Conservation (phyloP, 2,329 filamentous ascomycete genomes). For the Claviceps sp. region DNA sequence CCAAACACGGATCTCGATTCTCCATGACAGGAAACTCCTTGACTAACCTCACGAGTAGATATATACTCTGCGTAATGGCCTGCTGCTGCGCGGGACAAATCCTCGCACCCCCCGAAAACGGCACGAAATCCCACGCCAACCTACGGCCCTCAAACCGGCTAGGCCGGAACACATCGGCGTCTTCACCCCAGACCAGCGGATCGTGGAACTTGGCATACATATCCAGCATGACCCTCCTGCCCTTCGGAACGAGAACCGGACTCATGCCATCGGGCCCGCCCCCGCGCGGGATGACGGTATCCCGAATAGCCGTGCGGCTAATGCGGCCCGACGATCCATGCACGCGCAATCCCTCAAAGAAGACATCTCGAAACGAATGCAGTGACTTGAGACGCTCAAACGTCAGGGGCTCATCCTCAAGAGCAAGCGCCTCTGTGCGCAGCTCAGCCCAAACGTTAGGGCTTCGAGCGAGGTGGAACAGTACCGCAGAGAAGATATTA, state of each 20-base stretch:
- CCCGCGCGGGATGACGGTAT: conserved; percentile 3
- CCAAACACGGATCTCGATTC: conserved; percentile 2
- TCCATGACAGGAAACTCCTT: neutral
- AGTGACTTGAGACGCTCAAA: conserved; percentile 2
- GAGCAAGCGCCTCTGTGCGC: neutral
- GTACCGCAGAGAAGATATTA: neutral
- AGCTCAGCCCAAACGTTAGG: neutral
- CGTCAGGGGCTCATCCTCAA: neutral
- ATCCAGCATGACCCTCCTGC: neutral
- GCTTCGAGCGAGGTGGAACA: conserved; percentile 1
- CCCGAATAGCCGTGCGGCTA: conserved; percentile 3
- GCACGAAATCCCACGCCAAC: conserved; percentile 1
- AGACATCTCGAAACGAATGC: neutral
- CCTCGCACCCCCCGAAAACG: conserved; percentile 3
- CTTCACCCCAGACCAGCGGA: conserved; percentile 1
- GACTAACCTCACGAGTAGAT: conserved; percentile 1
- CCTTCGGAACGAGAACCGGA: neutral
- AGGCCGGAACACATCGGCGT: conserved; percentile 1
- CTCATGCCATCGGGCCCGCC: neutral
- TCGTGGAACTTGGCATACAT: conserved; percentile 1
- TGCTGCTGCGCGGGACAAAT: conserved; percentile 5
- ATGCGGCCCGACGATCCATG: conserved; percentile 2
- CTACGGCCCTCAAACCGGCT: neutral
- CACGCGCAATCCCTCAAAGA: conserved; percentile 1
- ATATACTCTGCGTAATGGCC: neutral